phyloP scores from a whole-genome alignment of 2,329 filamentous ascomycete species.

The Cordyceps fumosorosea region DNA sequence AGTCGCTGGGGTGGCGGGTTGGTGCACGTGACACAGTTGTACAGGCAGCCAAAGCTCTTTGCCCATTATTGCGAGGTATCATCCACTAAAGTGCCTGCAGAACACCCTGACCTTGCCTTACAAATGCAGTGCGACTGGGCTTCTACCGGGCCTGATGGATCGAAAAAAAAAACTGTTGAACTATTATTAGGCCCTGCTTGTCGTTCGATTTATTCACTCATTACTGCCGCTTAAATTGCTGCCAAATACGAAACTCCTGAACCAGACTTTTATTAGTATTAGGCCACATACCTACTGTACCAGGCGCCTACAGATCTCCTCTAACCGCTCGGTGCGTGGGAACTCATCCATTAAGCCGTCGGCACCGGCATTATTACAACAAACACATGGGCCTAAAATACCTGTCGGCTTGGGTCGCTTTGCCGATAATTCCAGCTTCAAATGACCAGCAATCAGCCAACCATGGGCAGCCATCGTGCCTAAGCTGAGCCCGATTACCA shows the following conservation, averaged over 20 bases:
- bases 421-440: background rate
- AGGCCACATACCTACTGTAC: background rate
- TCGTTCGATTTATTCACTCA: background rate
- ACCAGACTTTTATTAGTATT: background rate
- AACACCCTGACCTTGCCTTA: background rate
- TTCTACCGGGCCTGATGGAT: background rate
- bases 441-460: background rate
- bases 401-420: background rate
- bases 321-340: background rate
- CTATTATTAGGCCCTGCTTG: background rate
- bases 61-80: background rate
- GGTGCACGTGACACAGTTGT: slow-evolving; percentile 28
- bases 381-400: background rate
- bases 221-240: background rate
- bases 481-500: slow-evolving; percentile 3
- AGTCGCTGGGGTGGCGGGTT: slow-evolving; percentile 27
- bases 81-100: background rate
- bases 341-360: background rate
- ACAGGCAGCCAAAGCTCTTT: background rate
- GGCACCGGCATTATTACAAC: background rate
- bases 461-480: background rate
- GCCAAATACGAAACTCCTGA: background rate
- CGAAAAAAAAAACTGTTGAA: background rate
- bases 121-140: background rate
- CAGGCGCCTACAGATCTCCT: background rate